phyloP scores from a whole-genome alignment of 1,284 basidiomycete species.

The Hemileia vastatrix region DNA sequence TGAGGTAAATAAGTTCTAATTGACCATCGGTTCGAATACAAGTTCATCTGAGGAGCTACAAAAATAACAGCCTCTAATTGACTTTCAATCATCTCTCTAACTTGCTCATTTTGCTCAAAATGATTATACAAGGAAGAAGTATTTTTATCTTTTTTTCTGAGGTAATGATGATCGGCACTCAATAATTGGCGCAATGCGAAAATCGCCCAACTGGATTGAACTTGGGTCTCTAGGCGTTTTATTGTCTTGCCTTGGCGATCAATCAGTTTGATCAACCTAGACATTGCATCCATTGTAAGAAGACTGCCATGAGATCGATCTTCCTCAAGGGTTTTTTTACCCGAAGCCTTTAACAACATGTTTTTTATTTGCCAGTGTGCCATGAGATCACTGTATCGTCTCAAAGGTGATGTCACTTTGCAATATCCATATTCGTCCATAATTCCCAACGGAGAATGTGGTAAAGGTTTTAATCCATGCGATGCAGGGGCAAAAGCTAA shows the following conservation, averaged over 20 bases:
- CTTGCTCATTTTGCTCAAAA: neutral
- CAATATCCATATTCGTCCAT: slow-evolving; percentile 62
- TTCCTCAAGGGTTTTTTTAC: slow-evolving; percentile 2
- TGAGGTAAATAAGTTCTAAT: slow-evolving; percentile 18
- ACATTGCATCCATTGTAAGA: slow-evolving; percentile 5
- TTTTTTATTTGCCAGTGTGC: slow-evolving; percentile 91
- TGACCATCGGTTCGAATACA: slow-evolving; percentile 19
- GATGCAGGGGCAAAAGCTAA: slow-evolving; percentile 44
- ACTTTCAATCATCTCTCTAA: neutral
- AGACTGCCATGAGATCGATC: neutral
- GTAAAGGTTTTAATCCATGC: slow-evolving; percentile 53
- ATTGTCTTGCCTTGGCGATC: slow-evolving; percentile 15
- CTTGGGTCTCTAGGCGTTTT: slow-evolving; percentile 5
- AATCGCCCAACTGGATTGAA: slow-evolving; percentile 15
- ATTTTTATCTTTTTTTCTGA: too few relatives aligned
- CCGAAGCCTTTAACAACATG: slow-evolving; percentile 48
- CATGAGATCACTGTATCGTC: slow-evolving; percentile 74
- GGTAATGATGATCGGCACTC: neutral
- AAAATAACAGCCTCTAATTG: slow-evolving; percentile 8
- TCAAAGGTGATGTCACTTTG: slow-evolving; percentile 76
- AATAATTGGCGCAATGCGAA: slow-evolving; percentile 7
- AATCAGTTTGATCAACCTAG: slow-evolving; percentile 2
- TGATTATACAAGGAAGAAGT: too few relatives aligned
- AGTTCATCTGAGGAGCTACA: slow-evolving; percentile 7
- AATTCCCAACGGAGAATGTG: slow-evolving; percentile 65